These are phyloP conservation scores for Cystobasidium tubakii DNA, from an alignment of 768 basidiomycete genomes.

Conservation along the genomic window DNA sequence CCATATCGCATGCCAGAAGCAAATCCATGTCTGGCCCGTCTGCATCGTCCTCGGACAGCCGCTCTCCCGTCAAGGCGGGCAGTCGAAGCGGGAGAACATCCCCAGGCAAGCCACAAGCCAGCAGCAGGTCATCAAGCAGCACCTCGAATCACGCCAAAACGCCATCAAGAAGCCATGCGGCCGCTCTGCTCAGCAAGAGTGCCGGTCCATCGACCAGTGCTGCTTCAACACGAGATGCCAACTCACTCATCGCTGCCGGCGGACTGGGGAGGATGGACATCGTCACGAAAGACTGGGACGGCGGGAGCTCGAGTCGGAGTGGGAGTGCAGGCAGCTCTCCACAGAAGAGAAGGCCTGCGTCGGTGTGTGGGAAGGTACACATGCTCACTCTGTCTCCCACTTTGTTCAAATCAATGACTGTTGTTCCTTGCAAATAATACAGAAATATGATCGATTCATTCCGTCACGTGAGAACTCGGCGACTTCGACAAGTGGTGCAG, in stretches of 20 bases:
- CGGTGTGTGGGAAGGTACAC: background rate
- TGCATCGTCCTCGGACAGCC: background rate
- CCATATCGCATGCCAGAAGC: background rate
- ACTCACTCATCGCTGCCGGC: slow-evolving; percentile 21
- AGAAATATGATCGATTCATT: slow-evolving; percentile 38
- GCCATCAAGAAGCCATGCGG: background rate
- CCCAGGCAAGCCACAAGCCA: background rate
- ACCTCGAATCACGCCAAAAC: background rate
- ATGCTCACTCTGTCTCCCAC: background rate
- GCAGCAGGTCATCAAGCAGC: slow-evolving; percentile 5
- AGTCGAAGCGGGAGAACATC: background rate
- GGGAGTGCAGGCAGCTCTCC: slow-evolving; percentile 32
- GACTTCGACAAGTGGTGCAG: background rate
- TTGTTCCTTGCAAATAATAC: background rate
- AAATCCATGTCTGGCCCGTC: background rate
- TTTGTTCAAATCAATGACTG: too few species aligned
- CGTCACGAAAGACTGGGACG: slow-evolving; percentile 34
- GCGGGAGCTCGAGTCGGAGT: background rate
- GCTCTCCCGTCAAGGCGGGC: background rate
- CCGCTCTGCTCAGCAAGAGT: slow-evolving; percentile 20
- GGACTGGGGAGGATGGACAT: slow-evolving; percentile 37
- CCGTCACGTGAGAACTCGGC: slow-evolving; percentile 36
- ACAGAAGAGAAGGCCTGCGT: slow-evolving; percentile 25
- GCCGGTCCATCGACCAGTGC: slow-evolving; percentile 5
- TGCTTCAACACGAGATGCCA: background rate